Evolutionary conservation across 495 filamentous ascomycete genomes (phyloP), one percentile per base, ranked within the genome.

Genomic region (Penicillium angulare): DNA sequence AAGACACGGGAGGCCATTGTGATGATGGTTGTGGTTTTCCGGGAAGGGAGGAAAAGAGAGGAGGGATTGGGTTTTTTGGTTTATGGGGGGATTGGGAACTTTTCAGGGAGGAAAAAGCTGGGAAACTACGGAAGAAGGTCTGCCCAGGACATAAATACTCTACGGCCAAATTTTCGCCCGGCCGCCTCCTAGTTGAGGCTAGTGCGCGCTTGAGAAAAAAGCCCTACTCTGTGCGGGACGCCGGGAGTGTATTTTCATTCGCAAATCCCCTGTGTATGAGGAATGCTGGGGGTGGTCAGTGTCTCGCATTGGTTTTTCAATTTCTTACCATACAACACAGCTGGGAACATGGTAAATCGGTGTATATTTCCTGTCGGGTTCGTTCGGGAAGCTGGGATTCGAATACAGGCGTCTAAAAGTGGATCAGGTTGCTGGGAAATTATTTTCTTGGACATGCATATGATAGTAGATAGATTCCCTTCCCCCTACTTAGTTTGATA

Each of bases 1-100:
- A 88, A 84, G 68, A 87, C 79, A 74, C 84, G 83, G 71, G 82
- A 75, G 72, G 85, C 81, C 85, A 88, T 88, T 85, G 78, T 84
- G 77, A 79, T 68, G 69, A 70, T 65, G 68, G 64, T 51, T 48
- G 43, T 38, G 43, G 42, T 43, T 38, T 47, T 42, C 48, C 44
- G 44, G 57, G 49, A 52, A 32, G 56, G 49, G 29, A 47, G 40
- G 39, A 53, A 44, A 56, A 61, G 56, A 60, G 59, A 61, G 50
- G 56, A 56, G 57, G n/a, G n/a, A n/a, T 58, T 42, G 52, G 57
- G 45, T 24, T 36, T 21, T 27, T 12, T 36, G 45, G 60, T 49
- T 53, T 46, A 49, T 49, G 50, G 53, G 55, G 43, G 48, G 53
- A 57, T 55, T 38, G 51, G 60, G 61, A 62, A 65, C 59, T 66